phyloP scores from a whole-genome alignment of 345 rosid genomes.

The Anacardium occidentale region DNA sequence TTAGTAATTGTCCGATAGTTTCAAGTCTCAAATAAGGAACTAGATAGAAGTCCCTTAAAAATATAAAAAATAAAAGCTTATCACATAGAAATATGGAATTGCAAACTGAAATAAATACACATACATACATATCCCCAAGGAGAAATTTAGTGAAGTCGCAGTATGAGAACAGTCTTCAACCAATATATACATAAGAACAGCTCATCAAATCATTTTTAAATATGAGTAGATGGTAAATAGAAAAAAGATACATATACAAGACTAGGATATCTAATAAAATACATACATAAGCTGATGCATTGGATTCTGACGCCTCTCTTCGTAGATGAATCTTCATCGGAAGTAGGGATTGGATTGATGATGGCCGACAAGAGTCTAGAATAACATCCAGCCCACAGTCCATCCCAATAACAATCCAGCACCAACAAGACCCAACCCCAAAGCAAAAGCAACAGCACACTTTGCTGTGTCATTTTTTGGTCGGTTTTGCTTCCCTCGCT shows the following conservation, averaged over 20 bases:
- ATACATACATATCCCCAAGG: slow-evolving; percentile 1
- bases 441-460: slow-evolving; percentile 61
- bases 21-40: neutral
- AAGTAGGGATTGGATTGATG: slow-evolving; percentile 7
- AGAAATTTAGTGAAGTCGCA: slow-evolving; percentile 9
- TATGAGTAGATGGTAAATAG: neutral
- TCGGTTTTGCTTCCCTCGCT: slow-evolving; percentile 33
- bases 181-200: slow-evolving; percentile 22
- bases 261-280: slow-evolving; percentile 7
- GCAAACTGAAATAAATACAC: neutral
- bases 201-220: slow-evolving; percentile 21
- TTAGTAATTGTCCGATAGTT: neutral
- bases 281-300: slow-evolving; percentile 10
- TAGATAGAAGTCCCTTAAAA: too few relatives aligned
- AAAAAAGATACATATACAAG: neutral
- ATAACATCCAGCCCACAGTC: slow-evolving; percentile 91
- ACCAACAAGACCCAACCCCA: slow-evolving; percentile 85
- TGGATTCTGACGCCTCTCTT: slow-evolving; percentile 12
- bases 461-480: slow-evolving; percentile 37
- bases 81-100: neutral
- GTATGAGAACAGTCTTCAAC: slow-evolving; percentile 1
- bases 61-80: neutral
- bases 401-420: slow-evolving; percentile 95
- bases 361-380: slow-evolving; percentile 26
- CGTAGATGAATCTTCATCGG: slow-evolving; percentile 17